Evolutionary conservation across 371 early-diverging fungal species (phyloP), one percentile per base, ranked within the genome.

Genomic region (Rhizopus stolonifer): DNA sequence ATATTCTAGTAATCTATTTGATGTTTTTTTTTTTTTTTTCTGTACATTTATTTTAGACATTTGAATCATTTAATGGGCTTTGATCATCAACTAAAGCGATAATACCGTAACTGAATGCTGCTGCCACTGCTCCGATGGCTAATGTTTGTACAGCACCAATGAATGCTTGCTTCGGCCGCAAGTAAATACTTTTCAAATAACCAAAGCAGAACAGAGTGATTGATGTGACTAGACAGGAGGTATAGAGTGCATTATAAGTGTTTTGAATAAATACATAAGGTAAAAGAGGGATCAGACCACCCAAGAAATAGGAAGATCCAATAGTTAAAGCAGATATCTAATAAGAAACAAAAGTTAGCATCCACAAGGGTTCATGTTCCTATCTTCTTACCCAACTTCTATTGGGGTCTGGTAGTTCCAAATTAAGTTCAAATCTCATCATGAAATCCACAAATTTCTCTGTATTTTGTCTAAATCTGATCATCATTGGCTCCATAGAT

Each of bases 351-450:
- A n/a, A n/a, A n/a, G 2, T 46, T 23, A 42, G 31, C 32, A 10
- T 14, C 25, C 8, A 26, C 1, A 17, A 38, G 21, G 21, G 19
- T 2, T n/a, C 26, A 8, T 6, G 50, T 53, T 34, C 14, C 18
- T 11, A 3, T 18, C 21, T 43, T 50, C 72, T 72, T 69, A 84
- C 81, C 87, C 81, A 84, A 34, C 80, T 70, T 34, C 84, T 64
- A 38, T 75, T 77, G 9, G 75, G 66, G 51, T 82, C 77, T 18
- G 87, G 89, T 58, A 75, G 70, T 60, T 86, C 86, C n/a, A 89
- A 65, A 36, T 76, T 73, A 8, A 87, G 66, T 59, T 89, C 87
- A 64, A 86, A 86, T 38, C 76, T 68, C 89, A 89, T 89, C 86
- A 87, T 85, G 57, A 89, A 89, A 54, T 89, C 87, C 6, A 84